These are phyloP conservation scores for Acer saccharum DNA, from an alignment of 345 rosid genomes.

Conservation along the genomic window DNA sequence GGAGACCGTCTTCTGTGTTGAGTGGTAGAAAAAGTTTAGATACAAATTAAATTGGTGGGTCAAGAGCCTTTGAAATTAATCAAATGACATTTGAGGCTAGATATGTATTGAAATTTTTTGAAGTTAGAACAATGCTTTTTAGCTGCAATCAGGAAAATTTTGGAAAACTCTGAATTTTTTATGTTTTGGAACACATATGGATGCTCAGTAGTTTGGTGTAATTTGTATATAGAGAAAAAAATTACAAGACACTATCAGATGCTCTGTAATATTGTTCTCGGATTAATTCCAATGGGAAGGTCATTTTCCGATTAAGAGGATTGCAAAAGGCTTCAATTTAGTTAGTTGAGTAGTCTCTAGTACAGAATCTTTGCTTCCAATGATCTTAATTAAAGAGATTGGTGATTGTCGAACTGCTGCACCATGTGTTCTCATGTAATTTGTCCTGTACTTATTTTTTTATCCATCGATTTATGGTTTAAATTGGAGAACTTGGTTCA, in stretches of 20 bases:
- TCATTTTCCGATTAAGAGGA: neutral
- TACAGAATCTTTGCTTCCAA: neutral
- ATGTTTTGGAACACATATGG: no score
- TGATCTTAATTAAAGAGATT: neutral
- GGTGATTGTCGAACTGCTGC: neutral
- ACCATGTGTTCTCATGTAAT: neutral
- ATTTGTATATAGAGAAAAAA: neutral
- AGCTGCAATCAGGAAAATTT: neutral
- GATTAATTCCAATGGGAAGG: neutral
- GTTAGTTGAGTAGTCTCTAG: neutral
- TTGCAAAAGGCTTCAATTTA: neutral
- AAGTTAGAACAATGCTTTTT: neutral
- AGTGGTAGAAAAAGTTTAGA: no score
- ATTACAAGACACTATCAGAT: neutral
- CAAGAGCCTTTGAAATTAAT: neutral
- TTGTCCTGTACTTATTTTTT: neutral
- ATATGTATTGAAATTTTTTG: neutral
- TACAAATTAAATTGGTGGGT: no score
- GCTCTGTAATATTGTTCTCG: neutral
- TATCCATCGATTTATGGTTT: neutral
- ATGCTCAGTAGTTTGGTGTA: neutral
- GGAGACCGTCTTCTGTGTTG: no score
- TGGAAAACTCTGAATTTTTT: neutral
- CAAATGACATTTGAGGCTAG: neutral
- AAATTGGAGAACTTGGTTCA: neutral